These are phyloP conservation scores for Ligustrum vulgare DNA, from an alignment of 257 asterid genomes.

Conservation along the genomic window DNA sequence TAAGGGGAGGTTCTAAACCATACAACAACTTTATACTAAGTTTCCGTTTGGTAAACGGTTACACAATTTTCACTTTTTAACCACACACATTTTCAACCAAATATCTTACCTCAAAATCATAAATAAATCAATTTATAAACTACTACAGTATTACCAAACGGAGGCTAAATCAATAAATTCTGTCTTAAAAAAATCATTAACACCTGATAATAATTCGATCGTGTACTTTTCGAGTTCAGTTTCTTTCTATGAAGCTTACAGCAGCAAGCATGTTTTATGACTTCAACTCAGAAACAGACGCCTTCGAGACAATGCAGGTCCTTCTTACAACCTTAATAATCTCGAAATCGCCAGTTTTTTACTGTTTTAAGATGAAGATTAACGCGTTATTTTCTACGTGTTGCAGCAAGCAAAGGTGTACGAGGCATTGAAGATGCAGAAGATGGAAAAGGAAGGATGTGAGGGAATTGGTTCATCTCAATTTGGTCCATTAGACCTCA, in stretches of 20 bases:
- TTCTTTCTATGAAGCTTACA: constrained; percentile 83
- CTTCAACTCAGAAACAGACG: constrained; percentile 60
- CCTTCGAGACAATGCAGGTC: constrained; percentile 58
- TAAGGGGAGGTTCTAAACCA: constrained; percentile 23
- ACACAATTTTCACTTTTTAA: too few relatives aligned
- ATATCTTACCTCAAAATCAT: too few relatives aligned
- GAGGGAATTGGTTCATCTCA: constrained; percentile 43
- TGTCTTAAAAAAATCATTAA: neutral
- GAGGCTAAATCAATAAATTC: neutral
- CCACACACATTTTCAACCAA: too few relatives aligned
- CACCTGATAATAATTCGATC: constrained; percentile 4
- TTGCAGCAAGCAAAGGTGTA: constrained; percentile 61
- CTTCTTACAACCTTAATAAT: neutral
- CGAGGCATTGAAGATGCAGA: constrained; percentile 56
- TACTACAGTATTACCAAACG: too few relatives aligned
- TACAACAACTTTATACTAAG: neutral
- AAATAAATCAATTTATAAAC: too few relatives aligned
- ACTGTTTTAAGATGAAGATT: neutral
- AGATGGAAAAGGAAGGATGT: constrained; percentile 32
- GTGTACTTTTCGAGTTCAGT: constrained; percentile 38
- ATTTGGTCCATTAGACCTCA: constrained; percentile 37
- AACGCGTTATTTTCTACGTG: too few relatives aligned
- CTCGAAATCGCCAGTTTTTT: neutral
- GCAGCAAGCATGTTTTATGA: constrained; percentile 69
- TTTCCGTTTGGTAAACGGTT: too few relatives aligned